These are phyloP conservation scores for Crithidia expoeki DNA, from an alignment of 208 protist genomes.

Conservation along the genomic window DNA sequence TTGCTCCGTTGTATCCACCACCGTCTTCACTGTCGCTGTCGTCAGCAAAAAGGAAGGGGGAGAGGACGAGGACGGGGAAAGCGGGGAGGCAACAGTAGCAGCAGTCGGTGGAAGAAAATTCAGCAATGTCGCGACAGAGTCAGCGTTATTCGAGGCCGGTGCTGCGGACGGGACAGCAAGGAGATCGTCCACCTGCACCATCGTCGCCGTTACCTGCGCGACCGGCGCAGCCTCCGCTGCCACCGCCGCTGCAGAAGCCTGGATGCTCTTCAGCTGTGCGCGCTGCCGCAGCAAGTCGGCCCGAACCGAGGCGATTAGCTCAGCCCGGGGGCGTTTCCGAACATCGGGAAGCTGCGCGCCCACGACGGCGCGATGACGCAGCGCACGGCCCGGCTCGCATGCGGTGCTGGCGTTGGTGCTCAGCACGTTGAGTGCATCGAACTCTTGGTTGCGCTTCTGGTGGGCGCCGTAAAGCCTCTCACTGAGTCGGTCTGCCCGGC, in stretches of 20 bases:
- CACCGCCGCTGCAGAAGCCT: not conserved
- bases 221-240: not conserved
- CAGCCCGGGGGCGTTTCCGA: constrained; percentile 12
- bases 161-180: not conserved
- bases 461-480: constrained; percentile 17
- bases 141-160: not conserved
- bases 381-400: not conserved
- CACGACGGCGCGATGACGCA: constrained; percentile 15
- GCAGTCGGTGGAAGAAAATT: constrained; percentile 16
- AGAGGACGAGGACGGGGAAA: not conserved
- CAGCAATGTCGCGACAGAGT: not conserved
- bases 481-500: constrained; percentile 15
- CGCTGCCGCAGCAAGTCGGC: constrained; percentile 35
- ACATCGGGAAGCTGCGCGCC: not conserved
- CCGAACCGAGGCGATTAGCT: constrained; percentile 33
- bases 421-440: constrained; percentile 36
- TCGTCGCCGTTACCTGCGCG: constrained; percentile 10
- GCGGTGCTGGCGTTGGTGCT: constrained; percentile 8
- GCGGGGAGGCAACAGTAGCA: not conserved
- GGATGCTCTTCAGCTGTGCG: constrained; percentile 11
- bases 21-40: not conserved
- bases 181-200: constrained; percentile 34
- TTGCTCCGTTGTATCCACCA: too few relatives aligned
- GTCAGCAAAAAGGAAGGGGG: not conserved
- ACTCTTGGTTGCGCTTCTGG: constrained; percentile 28